Base-by-base conservation (phyloP, 768 basidiomycete species). In the Boletus huronensis region DNA sequence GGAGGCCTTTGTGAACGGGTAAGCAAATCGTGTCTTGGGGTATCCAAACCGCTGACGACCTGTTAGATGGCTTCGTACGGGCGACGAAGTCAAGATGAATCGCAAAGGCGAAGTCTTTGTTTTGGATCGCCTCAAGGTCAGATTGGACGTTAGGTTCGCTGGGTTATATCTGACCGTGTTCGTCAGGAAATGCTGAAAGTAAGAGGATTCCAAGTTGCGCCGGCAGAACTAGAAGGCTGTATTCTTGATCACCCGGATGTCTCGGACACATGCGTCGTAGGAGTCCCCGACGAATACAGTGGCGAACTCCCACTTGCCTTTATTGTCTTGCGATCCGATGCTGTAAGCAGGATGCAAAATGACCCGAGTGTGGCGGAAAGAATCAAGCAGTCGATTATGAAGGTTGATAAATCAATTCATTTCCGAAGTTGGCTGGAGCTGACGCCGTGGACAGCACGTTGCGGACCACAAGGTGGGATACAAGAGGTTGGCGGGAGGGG, bases 231-330 rank as follows among this genome's bases (percentile, higher is more conserved):
- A 1, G 84, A 87, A 67, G 85, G 83, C 0, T 84, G 84, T 65
- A 72, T 87, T 45, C 74, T 88, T 34, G 64, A 75, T 34, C 84
- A 87, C 60, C 74, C 78, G 10, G 81, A 83, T 54, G 84, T 90
- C 11, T 71, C 69, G 5, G 85, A 85, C 61, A 75, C 75, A 1
- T 85, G 85, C 59, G 82, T 87, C 8, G 84, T 90, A 7, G 80
- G 85, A 5, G 64, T 88, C 19, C 77, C 77, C 1, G 86, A 91
- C 60, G 88, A 90, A 23, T 89, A 85, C 64, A 86, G 79, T 53
- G 88, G 89, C 17, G 88, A 92, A 65, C 60, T 88, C 11, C 88
- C 90, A 0, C 62, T 87, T 50, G 88, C 89, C 8, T 90, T 81
- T 65, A 72, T 90, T 23, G 85, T 85, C 3, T 76, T 82, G 17